A percentile compares a stretch with the other conserved stretches of the same genome.
Evolutionary conservation across 805 yeast species (phyloP).

Genomic region (Nakazawaea wickerhamii): DNA sequence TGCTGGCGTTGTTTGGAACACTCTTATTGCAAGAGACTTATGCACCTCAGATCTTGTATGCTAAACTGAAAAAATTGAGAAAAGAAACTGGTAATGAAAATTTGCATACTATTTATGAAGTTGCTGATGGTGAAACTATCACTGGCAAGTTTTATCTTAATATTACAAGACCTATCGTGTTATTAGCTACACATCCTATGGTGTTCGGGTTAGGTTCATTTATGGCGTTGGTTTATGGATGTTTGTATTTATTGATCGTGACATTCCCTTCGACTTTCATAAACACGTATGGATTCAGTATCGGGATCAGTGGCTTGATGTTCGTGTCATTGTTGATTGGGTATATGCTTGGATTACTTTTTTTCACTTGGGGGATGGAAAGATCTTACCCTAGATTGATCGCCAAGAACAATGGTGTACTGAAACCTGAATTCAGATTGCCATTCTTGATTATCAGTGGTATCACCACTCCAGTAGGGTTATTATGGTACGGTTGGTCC

Average conservation of each 20-base stretch:
- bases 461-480: slow-evolving; percentile 49
- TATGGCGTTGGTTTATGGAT: slow-evolving; percentile 63
- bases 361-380: slow-evolving; percentile 44
- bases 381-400: slow-evolving; percentile 32
- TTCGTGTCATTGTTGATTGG: slow-evolving; percentile 56
- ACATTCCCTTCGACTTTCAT: slow-evolving; percentile 53
- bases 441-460: slow-evolving; percentile 48
- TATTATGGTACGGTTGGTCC: slow-evolving; percentile 72
- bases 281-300: slow-evolving; percentile 37
- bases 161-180: slow-evolving; percentile 47
- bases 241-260: slow-evolving; percentile 57
- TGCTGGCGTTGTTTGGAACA: slow-evolving; percentile 37
- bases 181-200: slow-evolving; percentile 56
- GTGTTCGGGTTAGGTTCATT: slow-evolving; percentile 54
- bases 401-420: slow-evolving; percentile 42
- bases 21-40: slow-evolving; percentile 52
- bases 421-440: slow-evolving; percentile 57
- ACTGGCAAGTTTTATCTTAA: slow-evolving; percentile 33
- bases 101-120: slow-evolving; percentile 57
- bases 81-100: slow-evolving; percentile 49
- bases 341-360: slow-evolving; percentile 39
- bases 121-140: slow-evolving; percentile 43
- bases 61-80: slow-evolving; percentile 42
- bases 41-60: slow-evolving; percentile 44
- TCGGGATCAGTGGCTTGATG: slow-evolving; percentile 52